These are phyloP conservation scores for Melastoma malabathricum DNA, from an alignment of 345 rosid species.

Conservation along the genomic window DNA sequence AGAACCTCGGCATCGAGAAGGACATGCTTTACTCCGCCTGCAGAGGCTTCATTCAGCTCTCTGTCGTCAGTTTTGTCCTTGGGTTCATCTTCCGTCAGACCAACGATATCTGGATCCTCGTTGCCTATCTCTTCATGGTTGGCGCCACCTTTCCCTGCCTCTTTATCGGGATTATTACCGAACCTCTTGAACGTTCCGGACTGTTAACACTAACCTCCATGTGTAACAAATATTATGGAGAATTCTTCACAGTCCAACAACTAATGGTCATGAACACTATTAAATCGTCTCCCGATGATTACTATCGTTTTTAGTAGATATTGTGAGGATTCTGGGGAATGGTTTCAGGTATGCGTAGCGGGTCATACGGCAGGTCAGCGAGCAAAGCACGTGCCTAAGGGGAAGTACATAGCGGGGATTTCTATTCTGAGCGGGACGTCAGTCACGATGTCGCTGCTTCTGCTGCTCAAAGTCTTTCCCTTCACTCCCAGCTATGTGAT, in stretches of 20 bases:
- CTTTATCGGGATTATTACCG: no score
- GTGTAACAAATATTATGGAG: no score
- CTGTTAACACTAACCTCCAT: no score
- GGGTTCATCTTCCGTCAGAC: conserved; percentile 60
- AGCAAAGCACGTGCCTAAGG: conserved; percentile 69
- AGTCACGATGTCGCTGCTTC: conserved; percentile 50
- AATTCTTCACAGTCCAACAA: background rate
- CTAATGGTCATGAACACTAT: no score
- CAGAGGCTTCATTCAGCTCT: conserved; percentile 69
- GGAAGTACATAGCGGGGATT: conserved; percentile 57
- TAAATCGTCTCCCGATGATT: no score
- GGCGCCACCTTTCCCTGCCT: background rate
- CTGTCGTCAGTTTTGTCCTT: conserved; percentile 72
- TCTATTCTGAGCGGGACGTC: conserved; percentile 57
- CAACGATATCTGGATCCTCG: conserved; percentile 43
- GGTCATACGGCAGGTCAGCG: conserved; percentile 78
- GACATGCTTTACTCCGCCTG: conserved; percentile 68
- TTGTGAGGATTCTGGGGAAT: no score
- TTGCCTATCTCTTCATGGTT: conserved; percentile 84
- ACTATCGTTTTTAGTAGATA: no score
- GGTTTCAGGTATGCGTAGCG: conserved; percentile 51
- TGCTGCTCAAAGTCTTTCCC: conserved; percentile 62
- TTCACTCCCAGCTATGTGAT: conserved; percentile 81
- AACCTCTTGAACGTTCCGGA: no score
- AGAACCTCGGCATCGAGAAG: conserved; percentile 51